Evolutionary conservation across 2,329 filamentous ascomycete species (phyloP), one percentile per base, ranked within the genome.

Genomic region (Venturia oleaginea): DNA sequence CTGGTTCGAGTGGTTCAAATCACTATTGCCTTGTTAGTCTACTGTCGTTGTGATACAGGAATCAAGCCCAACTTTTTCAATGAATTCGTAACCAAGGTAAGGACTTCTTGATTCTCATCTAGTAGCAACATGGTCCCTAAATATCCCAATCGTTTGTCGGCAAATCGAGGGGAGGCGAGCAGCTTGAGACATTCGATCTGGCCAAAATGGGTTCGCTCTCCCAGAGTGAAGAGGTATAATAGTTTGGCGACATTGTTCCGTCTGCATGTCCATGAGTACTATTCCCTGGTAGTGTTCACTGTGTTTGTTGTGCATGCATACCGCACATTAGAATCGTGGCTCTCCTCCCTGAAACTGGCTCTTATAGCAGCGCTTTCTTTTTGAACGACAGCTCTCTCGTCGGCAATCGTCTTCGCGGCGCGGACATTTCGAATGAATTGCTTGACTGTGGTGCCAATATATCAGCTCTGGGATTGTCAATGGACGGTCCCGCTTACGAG

Each of bases 381-480:
- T 74, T 97, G 94, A 68, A 99, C 95, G 65, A 99, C 94, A 62
- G 94, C 93, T 74, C 94, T 87, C 81, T 99, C 94, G 79, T 99
- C 94, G 76, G 95, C 95, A 75, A 99, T 97, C 42, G 94, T 99
- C 82, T 99, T 99, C 67, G 94, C 92, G 67, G 94, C 93, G 76
- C 94, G 91, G 75, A 99, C 94, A 79, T 97, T 97, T 76, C 94
- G 92, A 78, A 99, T 99, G 80, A 99, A 99, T 80, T 97, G 94
- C 81, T 99, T 99, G 76, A 99, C 94, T 97, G 74, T 61, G 67
- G 64, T 24, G 54, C 13, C 43, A 66, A 66, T 67, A 48, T 60
- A 61, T 69, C 40, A 30, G 51, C 51, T 48, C 17, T 60, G 17
- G 13, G 27, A 4, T 10, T 42, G 55, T 27, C 32, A 32, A 22